Conservation (phyloP, 2,329 filamentous ascomycete genomes). For the Neofusicoccum ribis region DNA sequence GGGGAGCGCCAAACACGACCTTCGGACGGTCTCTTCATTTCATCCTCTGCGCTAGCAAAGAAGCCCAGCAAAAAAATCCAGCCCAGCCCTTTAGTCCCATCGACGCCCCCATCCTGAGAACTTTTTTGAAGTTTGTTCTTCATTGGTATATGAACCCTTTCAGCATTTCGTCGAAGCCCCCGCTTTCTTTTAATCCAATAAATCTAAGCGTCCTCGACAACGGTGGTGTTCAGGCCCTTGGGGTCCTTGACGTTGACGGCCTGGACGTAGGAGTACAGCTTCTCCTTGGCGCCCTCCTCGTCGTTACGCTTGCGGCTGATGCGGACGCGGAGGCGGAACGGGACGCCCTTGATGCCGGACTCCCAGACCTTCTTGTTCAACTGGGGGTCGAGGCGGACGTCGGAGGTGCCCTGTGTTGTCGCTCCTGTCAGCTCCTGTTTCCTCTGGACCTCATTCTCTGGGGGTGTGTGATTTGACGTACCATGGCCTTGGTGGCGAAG, state of each 20-base stretch:
- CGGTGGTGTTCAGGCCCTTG: slow-evolving; percentile 92
- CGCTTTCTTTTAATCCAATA: not conserved
- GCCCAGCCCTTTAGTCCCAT: not conserved
- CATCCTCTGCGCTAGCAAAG: slow-evolving; percentile 1
- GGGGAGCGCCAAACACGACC: slow-evolving; percentile 3
- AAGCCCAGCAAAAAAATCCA: slow-evolving; percentile 2
- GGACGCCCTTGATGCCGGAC: slow-evolving; percentile 96
- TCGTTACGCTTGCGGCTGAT: slow-evolving; percentile 99
- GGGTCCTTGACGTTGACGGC: slow-evolving; percentile 99
- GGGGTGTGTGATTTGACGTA: slow-evolving; percentile 53
- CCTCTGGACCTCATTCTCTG: not conserved
- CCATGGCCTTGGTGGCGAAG: slow-evolving; percentile 94
- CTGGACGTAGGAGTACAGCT: slow-evolving; percentile 99
- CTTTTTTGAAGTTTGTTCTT: not conserved
- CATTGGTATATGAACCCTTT: not conserved
- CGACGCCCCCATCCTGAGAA: not conserved
- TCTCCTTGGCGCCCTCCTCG: slow-evolving; percentile 99
- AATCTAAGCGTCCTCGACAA: slow-evolving; percentile 69
- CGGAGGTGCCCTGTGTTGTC: slow-evolving; percentile 82
- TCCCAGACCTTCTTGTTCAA: slow-evolving; percentile 99
- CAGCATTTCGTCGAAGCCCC: not conserved
- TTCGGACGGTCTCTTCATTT: slow-evolving; percentile 9
- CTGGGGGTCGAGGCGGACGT: slow-evolving; percentile 97
- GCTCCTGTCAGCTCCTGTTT: not conserved
- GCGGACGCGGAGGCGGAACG: slow-evolving; percentile 94